Base-by-base conservation (phyloP, 1,284 basidiomycete species). In the Golubevia sp. region DNA sequence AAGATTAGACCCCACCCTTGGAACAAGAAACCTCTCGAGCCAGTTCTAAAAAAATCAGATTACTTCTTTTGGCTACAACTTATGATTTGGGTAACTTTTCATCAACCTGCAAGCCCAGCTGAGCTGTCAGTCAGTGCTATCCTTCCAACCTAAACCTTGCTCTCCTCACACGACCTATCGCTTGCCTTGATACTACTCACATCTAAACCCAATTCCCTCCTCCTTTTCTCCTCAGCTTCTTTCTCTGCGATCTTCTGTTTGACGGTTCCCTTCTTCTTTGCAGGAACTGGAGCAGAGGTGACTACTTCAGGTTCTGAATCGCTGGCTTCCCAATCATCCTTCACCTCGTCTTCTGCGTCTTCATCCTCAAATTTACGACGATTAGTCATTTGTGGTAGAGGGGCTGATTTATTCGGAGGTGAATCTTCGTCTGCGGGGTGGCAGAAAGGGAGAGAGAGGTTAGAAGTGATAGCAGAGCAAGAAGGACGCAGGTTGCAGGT, bases 311-410 rank as follows among this genome's bases (percentile, higher is more conserved):
- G 65, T 49, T 74, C 73, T 23, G 73, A 73, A 51, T 79, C 76
- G 23, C 74, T 73, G 25, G 75, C 78, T 48, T 83, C 80, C 80
- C 80, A 83, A 58, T 83, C 80, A 55, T 83, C 80, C 71, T 78
- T 77, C 56, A 80, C 64, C 24, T 82, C 69, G 3, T 77, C 78
- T 30, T 82, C 79, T 50, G 68, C 71, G 34, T 81, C 79, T 49
- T 83, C 80, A 59, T 82, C 79, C 44, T 81, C 80, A 30, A 83
- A 83, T 61, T 71, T 75, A 58, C 71, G 68, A 25, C 73, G 59
- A 5, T 38, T 38, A 6, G 6, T 38, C 6, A 5, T 13, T 5
- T 38, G 13, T 13, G 34, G 5, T 6, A 13, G 34, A 13, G 34
- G 6, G 34, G 34, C 34, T 13, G 34, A 5, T 38, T 38, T 38